Evolutionary conservation across 2,329 filamentous ascomycete species (phyloP), one percentile per base, ranked within the genome.

Genomic region (Lachnellula occidentalis): DNA sequence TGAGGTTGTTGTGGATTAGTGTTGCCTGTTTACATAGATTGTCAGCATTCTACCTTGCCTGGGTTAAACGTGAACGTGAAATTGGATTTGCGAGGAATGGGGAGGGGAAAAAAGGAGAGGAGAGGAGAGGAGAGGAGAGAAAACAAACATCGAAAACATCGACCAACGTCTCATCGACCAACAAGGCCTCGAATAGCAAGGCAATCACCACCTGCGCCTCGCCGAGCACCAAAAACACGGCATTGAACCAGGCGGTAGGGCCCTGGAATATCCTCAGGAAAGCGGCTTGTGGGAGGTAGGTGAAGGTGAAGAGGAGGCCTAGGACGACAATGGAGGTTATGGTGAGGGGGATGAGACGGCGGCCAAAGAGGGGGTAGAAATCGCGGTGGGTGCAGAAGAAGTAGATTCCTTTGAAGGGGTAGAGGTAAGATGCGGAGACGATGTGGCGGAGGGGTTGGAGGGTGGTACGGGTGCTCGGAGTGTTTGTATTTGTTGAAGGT

Each of bases 231-330:
- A 97, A 76, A 59, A 97, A 86, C 0, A 89, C 84, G 2, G 88
- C 91, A 64, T 90, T 96, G 54, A 96, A 73, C 88, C 90, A 95
- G n/a, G 94, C 94, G 31, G 85, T 86, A 56, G 83, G 80, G 21
- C 88, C 88, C 65, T 97, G 92, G 70, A 96, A 97, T 62, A 97
- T 82, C 15, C 88, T 85, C 21, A 99, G 80, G 65, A 99, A 89
- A 1, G 89, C 88, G 53, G 90, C 90, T 69, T 97, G 90, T 0
- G 92, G 92, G 2, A 96, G 73, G 64, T 95, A 97, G 1, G 90
- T 78, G 71, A 94, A 95, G 12, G 90, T 77, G 71, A 97, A 97
- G 19, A 97, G 82, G 19, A 95, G 76, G n/a, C 85, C 75, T 58
- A 96, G 89, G 14, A 96, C 87, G 52, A 94, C 82, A 14, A 86